A percentile compares a stretch with the other conserved stretches of the same genome.
phyloP scores from a whole-genome alignment of 805 yeast genomes.

The Starmera caribaea region DNA sequence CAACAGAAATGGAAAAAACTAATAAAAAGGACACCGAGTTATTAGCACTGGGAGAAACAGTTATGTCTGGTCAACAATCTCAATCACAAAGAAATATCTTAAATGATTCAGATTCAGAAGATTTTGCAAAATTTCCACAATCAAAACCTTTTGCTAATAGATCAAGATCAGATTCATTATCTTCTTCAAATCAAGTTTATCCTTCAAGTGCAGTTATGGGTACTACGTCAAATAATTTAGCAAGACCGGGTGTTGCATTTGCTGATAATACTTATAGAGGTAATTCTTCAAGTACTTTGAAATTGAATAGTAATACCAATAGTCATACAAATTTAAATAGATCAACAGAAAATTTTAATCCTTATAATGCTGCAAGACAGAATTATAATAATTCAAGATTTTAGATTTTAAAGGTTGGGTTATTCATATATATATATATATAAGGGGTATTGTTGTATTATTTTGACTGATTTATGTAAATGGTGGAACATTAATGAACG shows the following conservation, averaged over 20 bases:
- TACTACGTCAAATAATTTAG: slow-evolving; percentile 2
- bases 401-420: neutral
- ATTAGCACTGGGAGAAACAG: slow-evolving; percentile 19
- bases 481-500: too few species aligned
- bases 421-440: too few species aligned
- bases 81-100: slow-evolving; percentile 9
- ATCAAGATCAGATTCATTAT: slow-evolving; percentile 13
- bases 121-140: slow-evolving; percentile 6
- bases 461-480: too few species aligned
- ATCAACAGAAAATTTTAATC: slow-evolving; percentile 10
- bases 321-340: slow-evolving; percentile 5
- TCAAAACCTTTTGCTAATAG: slow-evolving; percentile 6
- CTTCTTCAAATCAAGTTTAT: slow-evolving; percentile 8
- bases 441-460: too few species aligned
- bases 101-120: slow-evolving; percentile 8
- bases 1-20: slow-evolving; percentile 14
- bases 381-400: slow-evolving; percentile 1
- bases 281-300: neutral
- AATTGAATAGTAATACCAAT: neutral
- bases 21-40: slow-evolving; percentile 20
- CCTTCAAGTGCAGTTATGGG: slow-evolving; percentile 20
- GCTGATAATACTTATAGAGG: slow-evolving; percentile 14
- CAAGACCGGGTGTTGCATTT: slow-evolving; percentile 13
- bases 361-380: slow-evolving; percentile 16
- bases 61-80: slow-evolving; percentile 19